These are phyloP conservation scores for Candida methanosorbosa DNA, from an alignment of 805 yeast genomes.

Conservation along the genomic window DNA sequence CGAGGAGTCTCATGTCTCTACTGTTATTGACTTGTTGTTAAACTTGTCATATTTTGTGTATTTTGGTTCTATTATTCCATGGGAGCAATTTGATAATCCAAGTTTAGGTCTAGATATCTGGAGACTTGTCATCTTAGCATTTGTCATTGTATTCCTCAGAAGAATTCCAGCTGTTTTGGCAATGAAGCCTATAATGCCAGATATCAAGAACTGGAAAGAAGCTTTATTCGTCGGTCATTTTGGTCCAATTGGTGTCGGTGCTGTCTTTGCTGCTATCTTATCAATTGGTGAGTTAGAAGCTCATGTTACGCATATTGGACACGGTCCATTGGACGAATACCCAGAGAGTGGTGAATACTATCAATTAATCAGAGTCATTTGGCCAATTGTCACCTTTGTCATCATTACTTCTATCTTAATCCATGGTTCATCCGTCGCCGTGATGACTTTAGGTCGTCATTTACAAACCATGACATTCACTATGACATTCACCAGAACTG, in stretches of 20 bases:
- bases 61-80: conserved; percentile 64
- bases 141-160: conserved; percentile 42
- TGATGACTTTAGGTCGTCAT: conserved; percentile 66
- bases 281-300: conserved; percentile 26
- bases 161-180: conserved; percentile 48
- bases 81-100: conserved; percentile 49
- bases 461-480: conserved; percentile 89
- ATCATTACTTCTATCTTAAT: conserved; percentile 49
- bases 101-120: conserved; percentile 39
- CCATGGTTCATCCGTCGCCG: conserved; percentile 55
- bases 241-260: conserved; percentile 60
- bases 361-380: conserved; percentile 25
- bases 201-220: conserved; percentile 55
- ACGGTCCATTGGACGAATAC: conserved; percentile 23
- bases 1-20: conserved; percentile 54
- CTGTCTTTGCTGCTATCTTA: conserved; percentile 26
- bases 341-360: conserved; percentile 19
- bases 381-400: conserved; percentile 47
- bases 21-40: conserved; percentile 54
- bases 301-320: conserved; percentile 26
- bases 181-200: conserved; percentile 51
- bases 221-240: conserved; percentile 68
- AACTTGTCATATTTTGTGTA: conserved; percentile 63
- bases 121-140: conserved; percentile 43
- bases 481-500: conserved; percentile 75